Conservation (phyloP, 2,329 filamentous ascomycete genomes). For the Stromatinia cepivora region DNA sequence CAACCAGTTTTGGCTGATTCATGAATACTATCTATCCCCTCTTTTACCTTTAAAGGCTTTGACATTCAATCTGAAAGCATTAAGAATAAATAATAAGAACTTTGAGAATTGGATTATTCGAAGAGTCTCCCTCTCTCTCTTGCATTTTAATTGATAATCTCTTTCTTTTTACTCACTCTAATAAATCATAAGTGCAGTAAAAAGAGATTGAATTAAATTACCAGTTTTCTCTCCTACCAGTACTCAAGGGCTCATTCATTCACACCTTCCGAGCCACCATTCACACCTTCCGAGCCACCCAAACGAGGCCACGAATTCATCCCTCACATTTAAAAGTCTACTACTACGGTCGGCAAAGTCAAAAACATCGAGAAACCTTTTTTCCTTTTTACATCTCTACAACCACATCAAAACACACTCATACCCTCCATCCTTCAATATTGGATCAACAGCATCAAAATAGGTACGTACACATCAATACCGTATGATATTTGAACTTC, state of each 20-base stretch:
- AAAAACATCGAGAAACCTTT: conserved; percentile 6
- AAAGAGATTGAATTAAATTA: too few relatives aligned
- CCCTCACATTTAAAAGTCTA: neutral
- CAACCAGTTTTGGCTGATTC: neutral
- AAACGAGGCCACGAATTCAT: conserved; percentile 20
- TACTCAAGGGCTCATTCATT: too few relatives aligned
- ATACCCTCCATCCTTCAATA: neutral
- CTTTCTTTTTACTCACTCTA: neutral
- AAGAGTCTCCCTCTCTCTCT: too few relatives aligned
- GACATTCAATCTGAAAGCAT: too few relatives aligned
- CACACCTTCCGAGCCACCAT: conserved; percentile 8
- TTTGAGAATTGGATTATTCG: too few relatives aligned
- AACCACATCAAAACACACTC: neutral
- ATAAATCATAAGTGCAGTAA: too few relatives aligned
- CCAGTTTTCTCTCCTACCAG: neutral
- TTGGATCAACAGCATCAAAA: neutral
- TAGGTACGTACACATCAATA: neutral
- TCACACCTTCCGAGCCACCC: conserved; percentile 6
- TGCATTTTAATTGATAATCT: too few relatives aligned
- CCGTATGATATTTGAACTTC: neutral
- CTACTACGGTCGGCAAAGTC: neutral
- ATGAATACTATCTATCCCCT: neutral
- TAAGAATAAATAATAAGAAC: too few relatives aligned
- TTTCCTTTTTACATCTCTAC: neutral
- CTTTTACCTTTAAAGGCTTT: too few relatives aligned